Base-by-base conservation (phyloP, 208 protist species). In the Wallacemonas sp. region DNA sequence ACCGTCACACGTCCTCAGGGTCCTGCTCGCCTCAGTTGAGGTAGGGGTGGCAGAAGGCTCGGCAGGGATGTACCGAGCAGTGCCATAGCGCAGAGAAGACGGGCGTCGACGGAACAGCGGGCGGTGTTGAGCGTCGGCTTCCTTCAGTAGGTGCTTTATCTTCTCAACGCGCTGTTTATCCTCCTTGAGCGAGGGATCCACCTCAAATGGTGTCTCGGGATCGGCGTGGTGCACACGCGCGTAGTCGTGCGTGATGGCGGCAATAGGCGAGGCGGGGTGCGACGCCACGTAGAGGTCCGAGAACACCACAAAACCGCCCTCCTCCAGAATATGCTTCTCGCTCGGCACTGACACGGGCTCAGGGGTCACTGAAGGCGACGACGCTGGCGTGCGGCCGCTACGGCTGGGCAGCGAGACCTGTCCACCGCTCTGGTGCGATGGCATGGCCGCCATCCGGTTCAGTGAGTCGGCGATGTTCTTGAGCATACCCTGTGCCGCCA, bases 291-390 rank as follows among this genome's bases (percentile, higher is more conserved):
- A 79, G 34, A 39, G 45, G 63, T 79, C 67, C 0, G 73, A 68
- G 30, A 79, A 73, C 32, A 79, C 26, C 37, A 73, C 33, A 41
- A 65, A 73, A 9, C 63, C 66, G n/a, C 73, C 66, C 1, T 73
- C 64, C 2, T 39, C 33, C 10, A 79, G 52, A 3, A 79, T 34
- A 9, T 59, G 50, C 26, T 32, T 52, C 24, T 52, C 45, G 45
- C 45, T 52, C 45, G 45, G 45, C n/a, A 19, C 8, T 12, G 45
- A n/a, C 45, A 26, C 17, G 39, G 10, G 17, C 17, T 21, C 24
- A 9, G 45, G 45, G 17, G 13, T 26, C 24, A 19, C 26, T 26
- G 26, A 15, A 22, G 62, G 8, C 52, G 62, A 3, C 46, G 60
- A 46, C 44, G 55, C 17, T 42, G 39, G 32, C 5, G 27, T 0